Evolutionary conservation across 768 basidiomycete species (phyloP), one percentile per base, ranked within the genome.

Genomic region (Ramaria rubella): DNA sequence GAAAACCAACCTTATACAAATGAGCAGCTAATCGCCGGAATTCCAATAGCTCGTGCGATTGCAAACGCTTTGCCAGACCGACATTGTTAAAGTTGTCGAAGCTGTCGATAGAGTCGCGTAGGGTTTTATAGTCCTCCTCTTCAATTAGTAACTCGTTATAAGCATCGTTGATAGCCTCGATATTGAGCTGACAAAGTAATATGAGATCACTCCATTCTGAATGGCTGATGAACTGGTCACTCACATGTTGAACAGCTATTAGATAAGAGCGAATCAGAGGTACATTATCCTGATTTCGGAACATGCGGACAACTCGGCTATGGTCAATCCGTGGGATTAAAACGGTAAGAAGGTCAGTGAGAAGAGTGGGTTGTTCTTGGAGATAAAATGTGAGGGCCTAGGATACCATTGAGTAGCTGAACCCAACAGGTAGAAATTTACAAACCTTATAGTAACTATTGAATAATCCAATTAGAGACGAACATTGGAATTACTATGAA

Each of bases 91-190:
- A 99, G 72, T 96, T 97, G 72, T 97, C 94, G 67, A 96, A 94
- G 69, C 94, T 94, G 73, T 98, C 95, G 52, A 98, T 94, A 9
- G 92, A 94, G 70, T 96, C 96, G 8, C 95, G 89, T 7, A 99
- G 81, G 0, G 95, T 97, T 71, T 95, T 93, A 77, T 94, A 92
- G 68, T 99, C 95, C 72, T 99, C 96, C 70, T 99, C 96, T 70
- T 99, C 96, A 58, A 99, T 98, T 42, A 98, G 78, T n/a, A 99
- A 76, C 65, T 93, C 90, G 65, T 98, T 97, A 75, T 96, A 97
- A 7, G 95, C 94, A 62, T 96, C 94, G 66, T 99, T 99, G 66
- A 99, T 92, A 15, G 94, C 91, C 67, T 94, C 91, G 45, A 98
- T 82, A 70, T 99, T 97, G 67, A 95, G 79, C 86, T 95, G 69